phyloP scores from a whole-genome alignment of 345 rosid genomes.

The Linum trigynum region DNA sequence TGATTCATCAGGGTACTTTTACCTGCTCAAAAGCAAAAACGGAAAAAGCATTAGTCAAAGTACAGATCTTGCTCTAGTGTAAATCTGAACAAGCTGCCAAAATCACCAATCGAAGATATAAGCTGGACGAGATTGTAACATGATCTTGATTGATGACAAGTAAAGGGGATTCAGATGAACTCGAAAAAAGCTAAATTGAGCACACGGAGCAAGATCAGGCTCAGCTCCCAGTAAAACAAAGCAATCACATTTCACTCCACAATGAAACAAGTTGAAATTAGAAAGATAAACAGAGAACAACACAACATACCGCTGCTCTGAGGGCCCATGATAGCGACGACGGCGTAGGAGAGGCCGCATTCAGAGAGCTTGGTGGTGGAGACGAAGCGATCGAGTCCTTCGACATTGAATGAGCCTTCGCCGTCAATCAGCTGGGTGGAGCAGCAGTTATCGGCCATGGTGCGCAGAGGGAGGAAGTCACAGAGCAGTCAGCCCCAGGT shows the following conservation, averaged over 20 bases:
- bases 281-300: neutral
- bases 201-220: neutral
- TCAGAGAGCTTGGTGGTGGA: conserved; percentile 1
- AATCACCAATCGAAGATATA: no score
- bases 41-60: neutral
- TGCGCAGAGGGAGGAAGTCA: neutral
- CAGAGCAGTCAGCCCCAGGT: neutral
- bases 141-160: no score
- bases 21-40: conserved; percentile 26
- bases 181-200: neutral
- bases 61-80: no score
- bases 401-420: conserved; percentile 13
- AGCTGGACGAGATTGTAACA: no score
- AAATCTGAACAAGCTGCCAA: no score
- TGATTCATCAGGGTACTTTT: conserved; percentile 74
- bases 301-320: conserved; percentile 12
- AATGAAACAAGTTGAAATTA: neutral
- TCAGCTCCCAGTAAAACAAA: neutral
- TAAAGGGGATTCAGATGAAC: no score
- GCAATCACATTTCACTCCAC: neutral
- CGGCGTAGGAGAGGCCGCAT: conserved; percentile 16
- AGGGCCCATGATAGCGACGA: conserved; percentile 17
- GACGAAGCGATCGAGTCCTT: conserved; percentile 8
- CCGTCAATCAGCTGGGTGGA: conserved; percentile 14
- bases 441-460: neutral